Conservation (phyloP, 345 rosid species). For the Camelina hispida region DNA sequence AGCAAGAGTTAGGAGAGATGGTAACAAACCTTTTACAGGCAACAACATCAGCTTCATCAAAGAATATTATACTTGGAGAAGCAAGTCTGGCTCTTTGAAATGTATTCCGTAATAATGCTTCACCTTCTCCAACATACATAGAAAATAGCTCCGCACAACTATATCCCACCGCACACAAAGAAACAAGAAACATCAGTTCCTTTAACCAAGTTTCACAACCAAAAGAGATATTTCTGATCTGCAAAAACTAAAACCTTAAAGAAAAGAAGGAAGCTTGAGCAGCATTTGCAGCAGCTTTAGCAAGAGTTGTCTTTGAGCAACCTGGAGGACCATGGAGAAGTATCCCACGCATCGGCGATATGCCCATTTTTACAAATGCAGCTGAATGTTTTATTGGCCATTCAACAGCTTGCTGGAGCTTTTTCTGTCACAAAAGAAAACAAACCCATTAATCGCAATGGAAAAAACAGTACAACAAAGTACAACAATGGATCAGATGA, state of each 20-base stretch:
- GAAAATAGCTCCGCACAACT: conserved; percentile 96
- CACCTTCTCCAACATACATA: conserved; percentile 99
- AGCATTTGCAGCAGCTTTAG: conserved; percentile 94
- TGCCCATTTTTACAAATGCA: conserved; percentile 73
- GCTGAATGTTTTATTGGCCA: conserved; percentile 91
- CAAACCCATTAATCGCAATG: neutral
- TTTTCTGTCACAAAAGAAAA: conserved; percentile 57
- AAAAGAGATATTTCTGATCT: neutral
- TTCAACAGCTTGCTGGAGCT: conserved; percentile 88
- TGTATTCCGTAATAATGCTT: conserved; percentile 83
- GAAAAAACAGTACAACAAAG: neutral
- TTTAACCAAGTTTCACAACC: conserved; percentile 5
- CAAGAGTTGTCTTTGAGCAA: conserved; percentile 98
- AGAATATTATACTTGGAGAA: conserved; percentile 92
- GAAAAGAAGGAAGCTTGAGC: conserved; percentile 94
- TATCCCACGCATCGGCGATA: conserved; percentile 82
- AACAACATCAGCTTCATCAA: conserved; percentile 93
- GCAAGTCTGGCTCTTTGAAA: conserved; percentile 92
- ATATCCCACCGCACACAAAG: conserved; percentile 25
- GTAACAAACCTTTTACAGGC: conserved; percentile 74
- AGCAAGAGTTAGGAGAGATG: conserved; percentile 4
- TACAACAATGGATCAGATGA: neutral
- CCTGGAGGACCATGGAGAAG: conserved; percentile 99
- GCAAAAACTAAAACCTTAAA: conserved; percentile 57
- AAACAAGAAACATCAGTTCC: neutral